These are phyloP conservation scores for Akanthomyces dipterigenus DNA, from an alignment of 2,329 filamentous ascomycete species.

Conservation along the genomic window DNA sequence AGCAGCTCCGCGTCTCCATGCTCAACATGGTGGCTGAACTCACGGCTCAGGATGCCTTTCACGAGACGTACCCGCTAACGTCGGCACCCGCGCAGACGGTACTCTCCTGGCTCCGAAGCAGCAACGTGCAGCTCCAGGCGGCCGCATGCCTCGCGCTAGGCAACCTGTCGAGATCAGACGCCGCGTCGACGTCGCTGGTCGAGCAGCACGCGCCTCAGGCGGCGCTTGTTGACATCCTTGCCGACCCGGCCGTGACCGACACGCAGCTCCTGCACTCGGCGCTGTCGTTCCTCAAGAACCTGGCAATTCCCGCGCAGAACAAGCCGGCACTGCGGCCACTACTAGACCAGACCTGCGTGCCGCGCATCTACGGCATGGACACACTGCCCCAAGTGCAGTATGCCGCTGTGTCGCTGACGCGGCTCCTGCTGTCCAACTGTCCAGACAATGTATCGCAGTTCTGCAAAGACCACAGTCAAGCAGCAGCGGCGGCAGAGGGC, in stretches of 20 bases:
- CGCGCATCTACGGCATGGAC: slow-evolving; percentile 48
- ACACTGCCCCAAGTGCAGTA: slow-evolving; percentile 51
- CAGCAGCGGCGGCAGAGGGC: neutral
- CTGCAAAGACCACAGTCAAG: slow-evolving; percentile 22
- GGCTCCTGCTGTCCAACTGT: slow-evolving; percentile 49
- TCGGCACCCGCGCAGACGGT: slow-evolving; percentile 36
- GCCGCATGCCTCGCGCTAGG: slow-evolving; percentile 56
- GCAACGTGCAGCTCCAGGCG: slow-evolving; percentile 39
- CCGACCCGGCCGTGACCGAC: slow-evolving; percentile 32
- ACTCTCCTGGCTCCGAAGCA: slow-evolving; percentile 39
- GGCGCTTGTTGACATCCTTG: slow-evolving; percentile 40
- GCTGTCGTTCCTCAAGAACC: slow-evolving; percentile 58
- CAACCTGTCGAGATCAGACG: slow-evolving; percentile 55
- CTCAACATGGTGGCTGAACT: slow-evolving; percentile 45
- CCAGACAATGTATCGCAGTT: slow-evolving; percentile 44
- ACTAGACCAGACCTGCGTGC: slow-evolving; percentile 39
- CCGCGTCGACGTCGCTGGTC: slow-evolving; percentile 44
- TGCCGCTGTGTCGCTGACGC: slow-evolving; percentile 49
- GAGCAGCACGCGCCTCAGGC: slow-evolving; percentile 32
- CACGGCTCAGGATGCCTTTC: slow-evolving; percentile 44
- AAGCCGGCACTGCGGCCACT: slow-evolving; percentile 45
- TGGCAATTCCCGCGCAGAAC: slow-evolving; percentile 51
- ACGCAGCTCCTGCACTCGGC: slow-evolving; percentile 50
- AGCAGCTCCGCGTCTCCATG: slow-evolving; percentile 42
- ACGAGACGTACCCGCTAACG: slow-evolving; percentile 33